Evolutionary conservation across 169 alveolate genomes (phyloP).

Genomic region (Plasmodium ovale): DNA sequence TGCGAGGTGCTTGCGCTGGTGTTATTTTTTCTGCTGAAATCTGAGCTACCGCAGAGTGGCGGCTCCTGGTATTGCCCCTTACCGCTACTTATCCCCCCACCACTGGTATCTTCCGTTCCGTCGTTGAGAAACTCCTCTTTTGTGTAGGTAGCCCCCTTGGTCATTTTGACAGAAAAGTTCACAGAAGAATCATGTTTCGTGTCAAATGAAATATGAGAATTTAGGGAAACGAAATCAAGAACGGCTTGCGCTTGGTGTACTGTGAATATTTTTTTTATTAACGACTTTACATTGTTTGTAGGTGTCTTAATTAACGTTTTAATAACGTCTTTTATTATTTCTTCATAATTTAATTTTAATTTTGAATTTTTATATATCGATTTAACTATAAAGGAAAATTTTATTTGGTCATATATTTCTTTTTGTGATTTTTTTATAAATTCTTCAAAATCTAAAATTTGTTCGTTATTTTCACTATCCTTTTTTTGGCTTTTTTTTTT

Average conservation of each 20-base stretch:
- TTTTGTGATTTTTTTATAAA: slow-evolving; percentile 54
- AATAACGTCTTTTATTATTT: slow-evolving; percentile 60
- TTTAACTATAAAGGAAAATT: slow-evolving; percentile 68
- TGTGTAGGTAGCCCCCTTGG: slow-evolving; percentile 58
- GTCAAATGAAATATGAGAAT: slow-evolving; percentile 22
- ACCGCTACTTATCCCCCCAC: not conserved
- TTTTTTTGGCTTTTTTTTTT: slow-evolving; percentile 27
- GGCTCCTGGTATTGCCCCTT: not conserved
- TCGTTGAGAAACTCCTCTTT: slow-evolving; percentile 58
- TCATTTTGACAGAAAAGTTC: slow-evolving; percentile 61
- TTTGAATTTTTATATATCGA: slow-evolving; percentile 58
- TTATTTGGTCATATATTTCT: slow-evolving; percentile 72
- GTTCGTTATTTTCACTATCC: slow-evolving; percentile 21
- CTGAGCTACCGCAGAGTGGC: not conserved
- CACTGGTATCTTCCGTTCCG: not conserved
- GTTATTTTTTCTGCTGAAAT: not conserved
- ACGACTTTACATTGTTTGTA: slow-evolving; percentile 40
- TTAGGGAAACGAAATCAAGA: slow-evolving; percentile 70
- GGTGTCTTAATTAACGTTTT: slow-evolving; percentile 69
- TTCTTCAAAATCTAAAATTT: slow-evolving; percentile 52
- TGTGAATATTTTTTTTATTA: slow-evolving; percentile 60
- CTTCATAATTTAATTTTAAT: slow-evolving; percentile 65
- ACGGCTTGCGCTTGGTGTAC: slow-evolving; percentile 69
- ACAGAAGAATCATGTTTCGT: slow-evolving; percentile 50
- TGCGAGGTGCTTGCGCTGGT: not conserved